These are phyloP conservation scores for Talaromyces islandicus DNA, from an alignment of 2,329 filamentous ascomycete species.

Conservation along the genomic window DNA sequence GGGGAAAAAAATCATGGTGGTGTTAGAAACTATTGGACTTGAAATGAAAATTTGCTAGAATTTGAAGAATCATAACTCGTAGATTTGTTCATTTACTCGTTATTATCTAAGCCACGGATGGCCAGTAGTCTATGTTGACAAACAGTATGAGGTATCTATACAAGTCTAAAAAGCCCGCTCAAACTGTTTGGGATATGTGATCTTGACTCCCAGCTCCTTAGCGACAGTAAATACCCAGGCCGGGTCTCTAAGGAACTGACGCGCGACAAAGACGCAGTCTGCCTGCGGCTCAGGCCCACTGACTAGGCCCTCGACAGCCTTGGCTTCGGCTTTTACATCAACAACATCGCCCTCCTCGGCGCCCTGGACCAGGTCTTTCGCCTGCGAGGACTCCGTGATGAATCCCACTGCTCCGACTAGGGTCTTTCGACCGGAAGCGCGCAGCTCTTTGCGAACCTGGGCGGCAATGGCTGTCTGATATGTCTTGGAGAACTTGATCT, in stretches of 20 bases:
- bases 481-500: constrained; percentile 39
- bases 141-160: too few species aligned
- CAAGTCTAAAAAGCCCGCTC: constrained; percentile 16
- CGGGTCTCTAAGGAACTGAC: constrained; percentile 51
- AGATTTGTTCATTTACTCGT: background rate
- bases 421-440: constrained; percentile 31
- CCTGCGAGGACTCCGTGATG: constrained; percentile 46
- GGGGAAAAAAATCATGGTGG: background rate
- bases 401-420: constrained; percentile 50
- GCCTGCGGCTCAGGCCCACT: constrained; percentile 26
- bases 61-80: background rate
- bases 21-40: background rate
- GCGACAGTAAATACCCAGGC: constrained; percentile 51
- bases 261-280: constrained; percentile 47
- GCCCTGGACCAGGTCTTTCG: constrained; percentile 1
- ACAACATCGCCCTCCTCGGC: background rate
- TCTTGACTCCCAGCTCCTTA: constrained; percentile 42
- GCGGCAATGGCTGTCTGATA: constrained; percentile 31
- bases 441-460: constrained; percentile 37
- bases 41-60: background rate
- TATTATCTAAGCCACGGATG: background rate
- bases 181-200: constrained; percentile 47
- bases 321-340: constrained; percentile 33
- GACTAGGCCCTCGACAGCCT: constrained; percentile 20
- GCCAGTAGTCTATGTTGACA: background rate